A percentile compares a stretch with the other conserved stretches of the same genome.
These are phyloP conservation scores for Prunella vulgaris DNA, from an alignment of 257 asterid species.

Conservation along the genomic window DNA sequence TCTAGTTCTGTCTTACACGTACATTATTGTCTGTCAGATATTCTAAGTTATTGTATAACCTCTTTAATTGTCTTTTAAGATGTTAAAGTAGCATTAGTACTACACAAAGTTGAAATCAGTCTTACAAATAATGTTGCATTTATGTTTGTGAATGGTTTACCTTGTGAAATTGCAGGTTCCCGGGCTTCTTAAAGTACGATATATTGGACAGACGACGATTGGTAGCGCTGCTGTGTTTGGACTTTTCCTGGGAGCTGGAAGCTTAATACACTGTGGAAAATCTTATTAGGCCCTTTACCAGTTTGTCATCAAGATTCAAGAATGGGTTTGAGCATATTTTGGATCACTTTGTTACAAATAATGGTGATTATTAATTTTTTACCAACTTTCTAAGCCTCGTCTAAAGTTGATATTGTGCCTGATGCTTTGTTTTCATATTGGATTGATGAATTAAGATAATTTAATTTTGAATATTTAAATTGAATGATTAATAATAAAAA, in stretches of 20 bases:
- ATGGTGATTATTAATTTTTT: not conserved
- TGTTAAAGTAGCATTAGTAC: not conserved
- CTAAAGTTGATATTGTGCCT: not conserved
- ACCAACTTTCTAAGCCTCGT: not conserved
- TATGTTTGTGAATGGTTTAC: not conserved
- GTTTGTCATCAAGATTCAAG: constrained; percentile 12
- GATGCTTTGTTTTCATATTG: no score
- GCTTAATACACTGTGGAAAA: constrained; percentile 85
- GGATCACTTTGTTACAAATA: constrained; percentile 11
- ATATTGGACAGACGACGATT: constrained; percentile 74
- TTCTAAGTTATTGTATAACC: not conserved
- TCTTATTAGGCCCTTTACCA: constrained; percentile 37
- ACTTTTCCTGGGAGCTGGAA: constrained; percentile 87
- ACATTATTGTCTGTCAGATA: not conserved
- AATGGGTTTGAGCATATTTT: not conserved
- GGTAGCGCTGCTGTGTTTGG: constrained; percentile 91
- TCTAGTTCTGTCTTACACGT: not conserved
- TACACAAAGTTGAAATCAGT: not conserved
- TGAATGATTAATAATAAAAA: no score
- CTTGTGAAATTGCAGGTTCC: constrained; percentile 58
- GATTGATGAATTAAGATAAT: no score
- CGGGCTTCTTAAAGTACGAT: constrained; percentile 66
- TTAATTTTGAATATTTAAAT: no score
- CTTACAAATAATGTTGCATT: not conserved
- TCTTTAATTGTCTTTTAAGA: not conserved